Evolutionary conservation across 495 filamentous ascomycete species (phyloP), one percentile per base, ranked within the genome.

Genomic region (Aspergillus kassunensis): DNA sequence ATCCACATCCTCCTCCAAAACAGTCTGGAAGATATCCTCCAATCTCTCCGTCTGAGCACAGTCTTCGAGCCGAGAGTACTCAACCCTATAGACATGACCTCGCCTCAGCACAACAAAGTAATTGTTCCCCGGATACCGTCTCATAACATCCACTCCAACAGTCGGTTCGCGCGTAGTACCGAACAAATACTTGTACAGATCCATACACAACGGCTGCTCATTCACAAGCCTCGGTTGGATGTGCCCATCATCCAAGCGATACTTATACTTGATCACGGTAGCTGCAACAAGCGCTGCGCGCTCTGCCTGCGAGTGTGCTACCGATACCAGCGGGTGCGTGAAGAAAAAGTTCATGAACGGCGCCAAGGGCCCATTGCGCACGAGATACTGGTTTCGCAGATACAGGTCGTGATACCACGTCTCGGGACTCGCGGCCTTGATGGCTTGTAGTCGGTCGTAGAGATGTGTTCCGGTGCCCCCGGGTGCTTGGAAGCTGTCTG

Each of bases 321-420:
- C 6, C 2, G 11, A 13, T 1, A 7, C 19, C 19, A 37, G 13
- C 4, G 40, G 40, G n/a, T 43, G 40, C 1, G 40, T 43, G 40
- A 43, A 43, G n/a, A 43, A 43, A 15, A 43, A 43, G 19, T 6
- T 25, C 40, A 43, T 43, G n/a, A 25, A 43, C 12, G 40, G 40
- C 13, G 40, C 40, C 4, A 43, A 11, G 12, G 40, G 24, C 2
- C 40, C 40, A 25, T 43, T 43, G 13, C 40, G 40, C 3, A 43
- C 40, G 13, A 43, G 40, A 21, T 43, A 43, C 13, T 43, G 40
- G 40, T 43, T 43, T 6, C 40, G 18, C 40, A 43, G 24, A 19
- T 43, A 43, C 4, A 43, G 20, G 10, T 43, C 40, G 10, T 43
- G 40, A 23, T 43, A 43, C 40, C 40, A 43, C 10, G 20, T 43